Percentiles rank a stretch among this genome's conserved stretches.
phyloP scores from a whole-genome alignment of 2,329 filamentous ascomycete species.

The Xylariaceae sp. region DNA sequence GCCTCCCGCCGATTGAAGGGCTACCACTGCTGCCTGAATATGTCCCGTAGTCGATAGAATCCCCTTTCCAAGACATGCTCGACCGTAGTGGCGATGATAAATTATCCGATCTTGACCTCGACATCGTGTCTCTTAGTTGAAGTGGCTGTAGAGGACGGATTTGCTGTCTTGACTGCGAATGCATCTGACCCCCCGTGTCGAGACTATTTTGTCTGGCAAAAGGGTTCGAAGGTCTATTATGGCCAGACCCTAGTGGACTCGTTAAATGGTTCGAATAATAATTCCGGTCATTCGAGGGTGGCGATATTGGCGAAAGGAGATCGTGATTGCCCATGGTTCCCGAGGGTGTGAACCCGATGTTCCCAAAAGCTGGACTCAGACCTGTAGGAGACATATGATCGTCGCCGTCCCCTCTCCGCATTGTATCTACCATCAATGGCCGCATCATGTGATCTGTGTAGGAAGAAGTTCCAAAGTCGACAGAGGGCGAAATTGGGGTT shows the following conservation, averaged over 20 bases:
- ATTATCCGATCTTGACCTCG: conserved; percentile 59
- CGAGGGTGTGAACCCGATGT: conserved; percentile 64
- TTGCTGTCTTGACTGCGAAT: conserved; percentile 48
- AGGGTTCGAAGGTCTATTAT: conserved; percentile 54
- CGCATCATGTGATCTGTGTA: conserved; percentile 66
- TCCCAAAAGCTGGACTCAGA: conserved; percentile 68
- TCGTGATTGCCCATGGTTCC: conserved; percentile 55
- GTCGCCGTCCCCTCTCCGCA: conserved; percentile 65
- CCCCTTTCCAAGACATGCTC: conserved; percentile 66
- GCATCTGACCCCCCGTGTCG: conserved; percentile 49
- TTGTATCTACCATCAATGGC: conserved; percentile 68
- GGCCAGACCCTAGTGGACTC: conserved; percentile 49
- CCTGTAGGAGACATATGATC: conserved; percentile 69
- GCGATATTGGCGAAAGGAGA: conserved; percentile 60
- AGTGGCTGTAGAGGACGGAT: conserved; percentile 60
- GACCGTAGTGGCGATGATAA: conserved; percentile 61
- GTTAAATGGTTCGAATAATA: conserved; percentile 53
- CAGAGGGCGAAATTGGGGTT: conserved; percentile 50
- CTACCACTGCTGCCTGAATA: conserved; percentile 52
- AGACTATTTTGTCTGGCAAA: conserved; percentile 54
- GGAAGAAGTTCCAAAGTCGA: conserved; percentile 51
- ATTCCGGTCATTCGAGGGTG: conserved; percentile 58
- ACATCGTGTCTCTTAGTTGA: conserved; percentile 60
- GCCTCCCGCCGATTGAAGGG: conserved; percentile 50
- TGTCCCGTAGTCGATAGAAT: conserved; percentile 59